These are phyloP conservation scores for Fusarium metavorans DNA, from an alignment of 2,329 filamentous ascomycete species.

Conservation along the genomic window DNA sequence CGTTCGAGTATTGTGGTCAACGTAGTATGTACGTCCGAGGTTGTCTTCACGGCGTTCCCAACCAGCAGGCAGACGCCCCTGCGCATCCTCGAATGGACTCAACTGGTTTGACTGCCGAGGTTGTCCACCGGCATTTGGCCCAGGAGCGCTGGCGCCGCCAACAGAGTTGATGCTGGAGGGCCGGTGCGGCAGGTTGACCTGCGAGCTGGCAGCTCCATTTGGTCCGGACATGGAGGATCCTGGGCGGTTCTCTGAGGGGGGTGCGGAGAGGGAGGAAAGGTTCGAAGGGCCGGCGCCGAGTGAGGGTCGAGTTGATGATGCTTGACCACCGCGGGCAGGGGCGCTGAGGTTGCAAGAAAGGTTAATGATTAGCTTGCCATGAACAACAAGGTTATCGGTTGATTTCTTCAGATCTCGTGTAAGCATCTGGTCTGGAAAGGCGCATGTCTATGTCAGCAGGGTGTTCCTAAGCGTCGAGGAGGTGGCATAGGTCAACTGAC, in stretches of 20 bases:
- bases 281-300: constrained; percentile 59
- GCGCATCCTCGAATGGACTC: constrained; percentile 96
- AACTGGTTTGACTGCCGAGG: constrained; percentile 61
- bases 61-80: constrained; percentile 89
- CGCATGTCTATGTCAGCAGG: constrained; percentile 36
- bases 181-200: constrained; percentile 58
- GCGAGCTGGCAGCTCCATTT: constrained; percentile 58
- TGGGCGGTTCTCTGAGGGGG: constrained; percentile 61
- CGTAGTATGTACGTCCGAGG: constrained; percentile 94
- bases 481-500: constrained; percentile 64
- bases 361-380: constrained; percentile 97
- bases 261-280: constrained; percentile 57
- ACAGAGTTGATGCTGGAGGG: constrained; percentile 61
- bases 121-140: constrained; percentile 48
- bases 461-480: constrained; percentile 41
- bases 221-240: constrained; percentile 65
- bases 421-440: constrained; percentile 88
- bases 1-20: constrained; percentile 96
- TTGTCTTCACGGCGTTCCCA: constrained; percentile 98
- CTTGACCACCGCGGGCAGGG: constrained; percentile 68
- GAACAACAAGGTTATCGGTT: constrained; percentile 96
- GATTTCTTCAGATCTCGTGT: constrained; percentile 97
- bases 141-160: constrained; percentile 37
- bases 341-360: constrained; percentile 88
- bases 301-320: constrained; percentile 60